These are phyloP conservation scores for Populus deltoides DNA, from an alignment of 345 rosid genomes.

Conservation along the genomic window DNA sequence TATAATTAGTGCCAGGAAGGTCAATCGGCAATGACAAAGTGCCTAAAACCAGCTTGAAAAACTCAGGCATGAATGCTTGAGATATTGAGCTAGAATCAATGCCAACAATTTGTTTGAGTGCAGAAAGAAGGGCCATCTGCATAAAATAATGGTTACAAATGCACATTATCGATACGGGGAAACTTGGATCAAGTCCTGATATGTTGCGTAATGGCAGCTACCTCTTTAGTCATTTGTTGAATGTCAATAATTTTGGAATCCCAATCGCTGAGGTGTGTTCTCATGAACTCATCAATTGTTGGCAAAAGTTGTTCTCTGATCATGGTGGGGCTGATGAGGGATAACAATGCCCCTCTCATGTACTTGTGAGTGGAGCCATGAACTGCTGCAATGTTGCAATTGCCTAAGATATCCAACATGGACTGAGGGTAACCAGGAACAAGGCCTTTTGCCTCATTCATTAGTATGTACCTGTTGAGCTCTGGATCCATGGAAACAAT, in stretches of 20 bases:
- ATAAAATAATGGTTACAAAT: neutral
- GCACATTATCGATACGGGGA: neutral
- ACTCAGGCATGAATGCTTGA: slow-evolving; percentile 50
- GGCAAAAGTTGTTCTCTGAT: slow-evolving; percentile 58
- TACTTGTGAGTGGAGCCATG: slow-evolving; percentile 65
- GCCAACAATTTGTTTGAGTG: slow-evolving; percentile 55
- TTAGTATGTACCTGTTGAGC: slow-evolving; percentile 68
- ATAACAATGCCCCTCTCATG: slow-evolving; percentile 66
- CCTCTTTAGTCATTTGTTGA: slow-evolving; percentile 77
- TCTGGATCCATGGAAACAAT: slow-evolving; percentile 75
- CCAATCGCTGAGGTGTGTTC: slow-evolving; percentile 59
- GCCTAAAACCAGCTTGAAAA: slow-evolving; percentile 69
- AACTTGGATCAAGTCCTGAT: neutral
- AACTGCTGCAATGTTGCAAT: slow-evolving; percentile 73
- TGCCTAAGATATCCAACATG: slow-evolving; percentile 73
- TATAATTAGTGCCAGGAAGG: slow-evolving; percentile 75
- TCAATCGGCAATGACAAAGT: slow-evolving; percentile 73
- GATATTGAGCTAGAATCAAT: slow-evolving; percentile 36
- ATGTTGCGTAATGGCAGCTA: slow-evolving; percentile 3
- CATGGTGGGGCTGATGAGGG: slow-evolving; percentile 56
- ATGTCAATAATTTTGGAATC: slow-evolving; percentile 50
- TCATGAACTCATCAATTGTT: slow-evolving; percentile 57
- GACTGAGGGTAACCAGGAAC: slow-evolving; percentile 94
- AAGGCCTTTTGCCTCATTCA: slow-evolving; percentile 79
- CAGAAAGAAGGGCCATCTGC: slow-evolving; percentile 67